These are phyloP conservation scores for Hyphodiscus hymeniophilus DNA, from an alignment of 495 filamentous ascomycete species.

Conservation along the genomic window DNA sequence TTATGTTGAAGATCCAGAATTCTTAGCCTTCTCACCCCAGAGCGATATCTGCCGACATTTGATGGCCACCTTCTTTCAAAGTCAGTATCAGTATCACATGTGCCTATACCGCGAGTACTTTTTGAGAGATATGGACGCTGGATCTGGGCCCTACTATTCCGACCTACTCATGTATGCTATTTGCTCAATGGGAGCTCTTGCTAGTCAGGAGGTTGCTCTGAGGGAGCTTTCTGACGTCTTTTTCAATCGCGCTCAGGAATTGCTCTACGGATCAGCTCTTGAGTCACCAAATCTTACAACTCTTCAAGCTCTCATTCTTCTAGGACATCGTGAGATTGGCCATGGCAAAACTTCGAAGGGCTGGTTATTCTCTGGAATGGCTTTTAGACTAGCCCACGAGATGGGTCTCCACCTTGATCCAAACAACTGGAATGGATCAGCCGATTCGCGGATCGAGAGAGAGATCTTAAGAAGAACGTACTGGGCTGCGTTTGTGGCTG, in stretches of 20 bases:
- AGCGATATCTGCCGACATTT: conserved; percentile 23
- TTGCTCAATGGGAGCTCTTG: conserved; percentile 26
- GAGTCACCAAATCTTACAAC: conserved; percentile 28
- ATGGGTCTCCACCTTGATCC: conserved; percentile 32
- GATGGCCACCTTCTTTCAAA: conserved; percentile 26
- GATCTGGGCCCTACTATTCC: conserved; percentile 26
- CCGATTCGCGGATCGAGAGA: conserved; percentile 23
- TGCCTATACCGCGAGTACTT: conserved; percentile 28
- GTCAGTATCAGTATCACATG: conserved; percentile 27
- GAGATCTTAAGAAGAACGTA: conserved; percentile 26
- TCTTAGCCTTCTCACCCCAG: conserved; percentile 11
- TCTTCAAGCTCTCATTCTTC: conserved; percentile 25
- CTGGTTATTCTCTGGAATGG: conserved; percentile 30
- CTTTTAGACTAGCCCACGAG: conserved; percentile 23
- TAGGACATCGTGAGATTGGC: conserved; percentile 28
- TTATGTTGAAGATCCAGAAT: neutral
- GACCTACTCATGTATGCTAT: conserved; percentile 28
- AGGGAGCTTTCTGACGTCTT: conserved; percentile 26
- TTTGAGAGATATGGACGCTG: conserved; percentile 24
- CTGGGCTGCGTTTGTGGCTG: conserved; percentile 28
- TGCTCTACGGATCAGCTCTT: conserved; percentile 25
- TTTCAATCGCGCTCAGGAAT: conserved; percentile 24
- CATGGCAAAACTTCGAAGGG: conserved; percentile 26
- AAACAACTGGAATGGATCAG: conserved; percentile 24
- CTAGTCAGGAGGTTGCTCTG: conserved; percentile 20